Conservation (phyloP, 371 early-diverging fungal species). For the Mortierella sp. region DNA sequence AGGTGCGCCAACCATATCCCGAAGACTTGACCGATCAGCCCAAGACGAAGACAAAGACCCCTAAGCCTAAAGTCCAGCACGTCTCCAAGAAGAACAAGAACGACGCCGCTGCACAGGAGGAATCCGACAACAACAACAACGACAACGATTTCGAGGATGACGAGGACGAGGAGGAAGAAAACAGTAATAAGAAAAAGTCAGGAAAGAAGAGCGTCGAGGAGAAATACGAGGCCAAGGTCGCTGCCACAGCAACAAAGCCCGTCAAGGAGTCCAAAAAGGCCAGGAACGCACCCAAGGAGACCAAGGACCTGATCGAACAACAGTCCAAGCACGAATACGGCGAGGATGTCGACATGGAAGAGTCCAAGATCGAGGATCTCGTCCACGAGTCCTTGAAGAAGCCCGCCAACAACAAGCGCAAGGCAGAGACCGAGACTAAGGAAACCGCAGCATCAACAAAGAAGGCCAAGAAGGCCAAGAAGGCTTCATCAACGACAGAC, state of each 20-base stretch:
- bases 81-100: constrained; percentile 56
- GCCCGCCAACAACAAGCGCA: constrained; percentile 41
- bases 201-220: constrained; percentile 53
- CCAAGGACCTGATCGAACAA: constrained; percentile 39
- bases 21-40: constrained; percentile 47
- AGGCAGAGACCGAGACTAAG: constrained; percentile 25
- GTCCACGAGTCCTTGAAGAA: constrained; percentile 52
- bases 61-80: constrained; percentile 55
- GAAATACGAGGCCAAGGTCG: constrained; percentile 57
- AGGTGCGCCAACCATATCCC: constrained; percentile 40
- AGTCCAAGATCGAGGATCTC: constrained; percentile 52
- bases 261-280: constrained; percentile 46
- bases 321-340: constrained; percentile 53
- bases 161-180: constrained; percentile 26
- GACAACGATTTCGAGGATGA: constrained; percentile 35
- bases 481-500: constrained; percentile 36
- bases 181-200: constrained; percentile 37
- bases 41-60: constrained; percentile 61
- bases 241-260: constrained; percentile 16
- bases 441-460: not conserved
- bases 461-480: constrained; percentile 15
- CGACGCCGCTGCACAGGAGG: constrained; percentile 33
- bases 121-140: constrained; percentile 24
- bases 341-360: constrained; percentile 48
- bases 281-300: constrained; percentile 37